Evolutionary conservation across 192 early-diverging fungal species (phyloP), one percentile per base, ranked within the genome.

Genomic region (Podila minutissima): DNA sequence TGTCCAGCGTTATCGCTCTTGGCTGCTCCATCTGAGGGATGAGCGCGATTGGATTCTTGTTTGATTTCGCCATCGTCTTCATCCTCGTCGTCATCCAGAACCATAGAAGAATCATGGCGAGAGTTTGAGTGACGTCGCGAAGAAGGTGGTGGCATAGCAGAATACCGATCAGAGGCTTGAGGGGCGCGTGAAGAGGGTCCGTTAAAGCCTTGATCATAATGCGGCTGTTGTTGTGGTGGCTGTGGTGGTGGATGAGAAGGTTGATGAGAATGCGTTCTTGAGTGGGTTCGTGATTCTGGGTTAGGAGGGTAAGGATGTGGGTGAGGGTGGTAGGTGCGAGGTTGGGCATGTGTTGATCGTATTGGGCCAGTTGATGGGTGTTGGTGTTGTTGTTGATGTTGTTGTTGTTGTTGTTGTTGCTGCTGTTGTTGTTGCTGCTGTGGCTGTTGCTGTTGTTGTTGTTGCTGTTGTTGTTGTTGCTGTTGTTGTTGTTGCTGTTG

Each of bases 61-160:
- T 75, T 75, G n/a, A 78, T 71, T 59, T 78, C 75, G 2, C 75
- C 75, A 58, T 78, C 75, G n/a, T 78, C 75, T 12, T 78, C 75
- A 9, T 78, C 75, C 48, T 78, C 75, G n/a, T 77, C 75, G 12
- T 69, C 66, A 29, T 75, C 75, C 12, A 77, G 59, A 2, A 31
- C 59, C 75, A 71, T 62, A 11, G 64, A 26, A 24, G 64, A 29
- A 6, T 48, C 28, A 48, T 38, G 24, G 2, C 22, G 26, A 48
- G 64, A 17, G 26, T 26, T 22, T 20, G 53, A 55, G 24, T n/a
- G 53, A 22, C 53, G 53, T 0, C 53, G 53, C 22, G 53, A 55
- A 12, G 53, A 55, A 22, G 53, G 24, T 53, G 50, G 19, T 10
- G 53, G 24, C 24, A 55, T 26, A 55, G 50, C 50, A 53, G 20